These are phyloP conservation scores for Alternaria brassicicola DNA, from an alignment of 2,329 filamentous ascomycete species.

Conservation along the genomic window DNA sequence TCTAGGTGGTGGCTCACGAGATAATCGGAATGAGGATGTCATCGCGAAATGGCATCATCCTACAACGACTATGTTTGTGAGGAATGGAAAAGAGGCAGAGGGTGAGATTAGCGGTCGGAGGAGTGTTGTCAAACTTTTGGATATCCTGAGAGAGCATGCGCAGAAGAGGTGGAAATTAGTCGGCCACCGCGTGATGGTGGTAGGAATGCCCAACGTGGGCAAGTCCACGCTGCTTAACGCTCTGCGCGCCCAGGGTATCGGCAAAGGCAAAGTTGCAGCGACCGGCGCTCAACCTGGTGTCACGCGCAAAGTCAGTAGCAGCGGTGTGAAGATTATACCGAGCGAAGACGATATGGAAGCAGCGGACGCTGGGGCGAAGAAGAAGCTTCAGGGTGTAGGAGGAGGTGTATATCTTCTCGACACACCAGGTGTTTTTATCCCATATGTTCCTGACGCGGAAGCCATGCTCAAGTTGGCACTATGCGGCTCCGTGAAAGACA, in stretches of 20 bases:
- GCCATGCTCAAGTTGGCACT: constrained; percentile 95
- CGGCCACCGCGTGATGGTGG: constrained; percentile 83
- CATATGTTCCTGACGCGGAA: constrained; percentile 82
- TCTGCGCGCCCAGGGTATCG: constrained; percentile 72
- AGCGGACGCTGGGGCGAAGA: constrained; percentile 21
- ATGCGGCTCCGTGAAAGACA: constrained; percentile 88
- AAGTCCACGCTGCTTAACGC: constrained; percentile 95
- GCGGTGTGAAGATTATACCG: constrained; percentile 76
- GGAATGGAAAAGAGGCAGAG: constrained; percentile 45
- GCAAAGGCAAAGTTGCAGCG: constrained; percentile 72
- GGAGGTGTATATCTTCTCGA: constrained; percentile 82
- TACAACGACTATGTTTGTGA: constrained; percentile 59
- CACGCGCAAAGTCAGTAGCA: constrained; percentile 78
- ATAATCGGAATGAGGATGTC: constrained; percentile 54
- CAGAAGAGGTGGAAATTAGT: constrained; percentile 65
- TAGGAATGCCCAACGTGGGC: constrained; percentile 97
- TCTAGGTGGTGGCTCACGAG: constrained; percentile 37
- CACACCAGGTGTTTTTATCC: constrained; percentile 93
- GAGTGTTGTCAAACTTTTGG: constrained; percentile 50
- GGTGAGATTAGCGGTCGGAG: constrained; percentile 32
- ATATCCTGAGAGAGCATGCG: constrained; percentile 60
- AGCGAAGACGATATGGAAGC: constrained; percentile 55
- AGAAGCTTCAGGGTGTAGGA: constrained; percentile 43
- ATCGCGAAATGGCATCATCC: constrained; percentile 62
- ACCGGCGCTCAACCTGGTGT: constrained; percentile 90